Conservation (phyloP, 2,329 filamentous ascomycete genomes). For the Colletotrichum sp. region DNA sequence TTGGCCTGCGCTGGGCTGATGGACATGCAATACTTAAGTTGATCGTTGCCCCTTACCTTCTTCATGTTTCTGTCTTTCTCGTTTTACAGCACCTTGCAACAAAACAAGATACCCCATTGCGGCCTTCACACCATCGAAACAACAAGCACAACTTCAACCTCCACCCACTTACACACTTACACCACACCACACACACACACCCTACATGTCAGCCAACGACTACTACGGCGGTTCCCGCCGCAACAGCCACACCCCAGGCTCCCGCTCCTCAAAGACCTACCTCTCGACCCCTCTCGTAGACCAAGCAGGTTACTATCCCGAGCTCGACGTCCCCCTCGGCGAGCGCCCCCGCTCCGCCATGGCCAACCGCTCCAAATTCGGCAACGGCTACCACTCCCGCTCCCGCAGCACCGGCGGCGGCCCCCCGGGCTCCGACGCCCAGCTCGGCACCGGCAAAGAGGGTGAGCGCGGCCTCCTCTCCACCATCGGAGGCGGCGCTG, state of each 20-base stretch:
- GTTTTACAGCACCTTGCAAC: not conserved
- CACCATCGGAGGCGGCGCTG: conserved; percentile 56
- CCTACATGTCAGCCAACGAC: conserved; percentile 27
- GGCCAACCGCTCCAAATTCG: conserved; percentile 1
- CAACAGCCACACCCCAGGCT: conserved; percentile 13
- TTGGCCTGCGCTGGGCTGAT: not conserved
- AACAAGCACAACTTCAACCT: not conserved
- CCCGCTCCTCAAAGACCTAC: not conserved
- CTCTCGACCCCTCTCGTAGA: not conserved
- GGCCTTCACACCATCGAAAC: not conserved
- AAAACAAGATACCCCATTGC: not conserved
- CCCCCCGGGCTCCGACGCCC: conserved; percentile 17
- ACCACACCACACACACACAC: not conserved
- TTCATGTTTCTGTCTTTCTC: accelerated
- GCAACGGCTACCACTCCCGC: conserved; percentile 8
- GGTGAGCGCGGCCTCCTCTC: conserved; percentile 62
- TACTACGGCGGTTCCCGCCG: conserved; percentile 25
- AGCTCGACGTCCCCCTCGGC: conserved; percentile 6
- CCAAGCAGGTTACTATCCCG: conserved; percentile 2
- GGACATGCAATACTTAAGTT: not conserved
- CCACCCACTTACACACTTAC: not conserved
- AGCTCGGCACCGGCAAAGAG: conserved; percentile 28
- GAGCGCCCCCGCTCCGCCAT: not conserved
- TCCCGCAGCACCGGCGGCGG: conserved; percentile 1
- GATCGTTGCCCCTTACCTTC: not conserved